Evolutionary conservation across 495 filamentous ascomycete species (phyloP).

Genomic region (Trichoderma virens): DNA sequence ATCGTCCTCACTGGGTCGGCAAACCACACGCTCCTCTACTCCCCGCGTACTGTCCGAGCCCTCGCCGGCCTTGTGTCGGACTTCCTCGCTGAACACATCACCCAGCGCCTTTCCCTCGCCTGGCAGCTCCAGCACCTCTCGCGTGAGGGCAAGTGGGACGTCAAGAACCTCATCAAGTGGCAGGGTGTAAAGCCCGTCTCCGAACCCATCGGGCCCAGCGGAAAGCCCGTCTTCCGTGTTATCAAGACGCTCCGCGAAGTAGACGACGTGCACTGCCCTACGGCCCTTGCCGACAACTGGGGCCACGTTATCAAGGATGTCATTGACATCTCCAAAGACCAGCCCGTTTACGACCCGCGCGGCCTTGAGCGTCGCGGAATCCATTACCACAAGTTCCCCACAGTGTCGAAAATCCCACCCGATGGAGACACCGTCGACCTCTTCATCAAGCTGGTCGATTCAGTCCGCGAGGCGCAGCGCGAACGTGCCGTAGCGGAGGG

Average conservation of each 20-base stretch:
- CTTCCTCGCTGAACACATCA: slow-evolving; percentile 68
- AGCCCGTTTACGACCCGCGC: slow-evolving; percentile 75
- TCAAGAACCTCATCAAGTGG: slow-evolving; percentile 95
- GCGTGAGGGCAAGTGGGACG: slow-evolving; percentile 91
- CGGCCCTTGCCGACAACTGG: slow-evolving; percentile 63
- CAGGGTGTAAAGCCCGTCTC: slow-evolving; percentile 69
- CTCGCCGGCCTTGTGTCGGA: slow-evolving; percentile 74
- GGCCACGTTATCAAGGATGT: slow-evolving; percentile 58
- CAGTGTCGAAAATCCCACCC: slow-evolving; percentile 86
- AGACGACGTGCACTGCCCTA: slow-evolving; percentile 75
- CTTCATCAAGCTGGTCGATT: slow-evolving; percentile 75
- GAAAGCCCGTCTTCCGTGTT: slow-evolving; percentile 59
- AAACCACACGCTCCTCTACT: slow-evolving; percentile 78
- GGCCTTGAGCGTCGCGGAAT: slow-evolving; percentile 66
- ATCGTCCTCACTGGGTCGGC: slow-evolving; percentile 70
- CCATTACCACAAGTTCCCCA: slow-evolving; percentile 80
- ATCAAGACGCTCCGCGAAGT: slow-evolving; percentile 85
- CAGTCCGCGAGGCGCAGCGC: slow-evolving; percentile 47
- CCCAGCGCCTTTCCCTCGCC: slow-evolving; percentile 66
- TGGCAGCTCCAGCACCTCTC: slow-evolving; percentile 88
- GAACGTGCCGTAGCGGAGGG: slow-evolving; percentile 30
- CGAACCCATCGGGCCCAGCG: slow-evolving; percentile 47
- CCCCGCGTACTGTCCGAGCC: slow-evolving; percentile 64
- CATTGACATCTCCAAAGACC: slow-evolving; percentile 81
- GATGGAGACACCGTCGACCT: slow-evolving; percentile 62